Evolutionary conservation across 306 rosid species (phyloP), one percentile per base, ranked within the genome.

Genomic region (Glycine latifolia): DNA sequence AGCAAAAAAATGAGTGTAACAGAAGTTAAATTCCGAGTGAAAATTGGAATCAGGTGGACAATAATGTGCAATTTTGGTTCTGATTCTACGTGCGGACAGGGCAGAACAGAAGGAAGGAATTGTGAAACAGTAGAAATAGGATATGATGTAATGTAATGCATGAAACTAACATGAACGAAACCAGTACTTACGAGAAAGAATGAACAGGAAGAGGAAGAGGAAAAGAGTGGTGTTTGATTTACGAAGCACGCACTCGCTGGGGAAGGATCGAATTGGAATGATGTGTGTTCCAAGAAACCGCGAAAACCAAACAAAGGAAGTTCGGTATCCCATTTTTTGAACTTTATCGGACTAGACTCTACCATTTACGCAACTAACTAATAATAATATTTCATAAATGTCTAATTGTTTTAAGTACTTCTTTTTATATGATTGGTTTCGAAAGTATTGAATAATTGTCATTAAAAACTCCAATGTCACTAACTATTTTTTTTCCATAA

Each of bases 211-310:
- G 26, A 20, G 26, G 26, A 26, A 26, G 2, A 26, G 31, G 31
- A 26, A 26, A 26, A 26, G 37, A 55, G 33, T 5, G 60, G 52
- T 13, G 59, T 63, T 33, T 48, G 74, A 52, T 37, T 61, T 50
- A 31, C 13, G 44, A 49, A 72, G 31, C 31, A 26, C 31, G 71
- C 17, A 77, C 20, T 39, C 49, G 75, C 35, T 35, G 80, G 33
- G 43, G 62, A 74, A 77, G 91, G 83, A 81, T 71, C 67, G 62
- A 75, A 89, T 87, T 79, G 26, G 87, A 82, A 86, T 72, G 66
- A 35, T 66, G 48, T 60, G 63, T 37, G 63, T 79, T 43, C 75
- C 67, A 85, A 85, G 95, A 68, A 85, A 88, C 81, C 78, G 82
- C 79, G 35, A 69, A 69, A 69, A 71, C 31, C 80, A 55, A 39